Conservation (phyloP, 2,329 filamentous ascomycete species). For the Aspergillus nomiae region DNA sequence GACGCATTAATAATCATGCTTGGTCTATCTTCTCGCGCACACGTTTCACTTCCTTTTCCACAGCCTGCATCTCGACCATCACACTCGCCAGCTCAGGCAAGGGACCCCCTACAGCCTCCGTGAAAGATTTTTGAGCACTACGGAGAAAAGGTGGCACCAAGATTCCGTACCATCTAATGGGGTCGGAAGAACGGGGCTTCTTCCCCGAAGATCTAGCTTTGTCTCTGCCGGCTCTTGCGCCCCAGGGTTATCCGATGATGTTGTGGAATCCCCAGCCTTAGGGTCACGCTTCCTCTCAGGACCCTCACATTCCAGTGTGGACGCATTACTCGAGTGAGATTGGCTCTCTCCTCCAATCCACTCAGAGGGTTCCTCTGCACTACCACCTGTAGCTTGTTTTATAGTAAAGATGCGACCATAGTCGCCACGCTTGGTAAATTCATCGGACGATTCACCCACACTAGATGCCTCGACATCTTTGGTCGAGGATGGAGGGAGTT, state of each 20-base stretch:
- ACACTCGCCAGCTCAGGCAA: constrained; percentile 42
- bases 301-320: neutral
- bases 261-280: neutral
- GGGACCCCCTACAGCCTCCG: constrained; percentile 36
- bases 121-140: constrained; percentile 47
- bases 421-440: constrained; percentile 6
- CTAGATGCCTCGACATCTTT: constrained; percentile 1
- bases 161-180: constrained; percentile 53
- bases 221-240: constrained; percentile 3
- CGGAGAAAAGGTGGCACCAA: constrained; percentile 49
- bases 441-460: neutral
- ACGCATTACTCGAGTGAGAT: neutral
- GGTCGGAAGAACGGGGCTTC: constrained; percentile 40
- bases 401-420: constrained; percentile 16
- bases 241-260: constrained; percentile 4
- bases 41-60: constrained; percentile 42
- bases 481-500: constrained; percentile 3
- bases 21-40: constrained; percentile 29
- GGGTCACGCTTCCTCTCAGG: neutral
- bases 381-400: constrained; percentile 1
- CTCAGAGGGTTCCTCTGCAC: constrained; percentile 11
- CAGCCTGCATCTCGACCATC: constrained; percentile 40
- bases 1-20: neutral
- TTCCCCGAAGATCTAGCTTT: constrained; percentile 25
- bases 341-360: constrained; percentile 1